Evolutionary conservation across 768 basidiomycete genomes (phyloP).

Genomic region (Pulveroboletus sp.): DNA sequence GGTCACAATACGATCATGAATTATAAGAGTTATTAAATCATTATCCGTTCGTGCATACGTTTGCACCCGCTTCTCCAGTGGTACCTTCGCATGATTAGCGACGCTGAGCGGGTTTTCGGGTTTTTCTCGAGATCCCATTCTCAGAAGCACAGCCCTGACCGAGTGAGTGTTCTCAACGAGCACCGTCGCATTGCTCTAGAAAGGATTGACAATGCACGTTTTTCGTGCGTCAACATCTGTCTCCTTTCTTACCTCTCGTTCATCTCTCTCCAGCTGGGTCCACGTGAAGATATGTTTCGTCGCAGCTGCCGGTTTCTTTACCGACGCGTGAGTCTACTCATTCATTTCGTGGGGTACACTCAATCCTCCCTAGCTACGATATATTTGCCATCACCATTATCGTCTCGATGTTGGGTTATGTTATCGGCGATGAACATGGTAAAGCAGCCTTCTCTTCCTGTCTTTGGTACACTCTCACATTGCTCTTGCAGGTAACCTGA

Average conservation of each 20-base stretch:
- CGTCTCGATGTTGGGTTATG: slow-evolving; percentile 77
- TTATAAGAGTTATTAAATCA: slow-evolving; percentile 11
- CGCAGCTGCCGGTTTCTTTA: slow-evolving; percentile 85
- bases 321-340: slow-evolving; percentile 55
- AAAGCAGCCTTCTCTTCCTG: not conserved
- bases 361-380: slow-evolving; percentile 48
- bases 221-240: slow-evolving; percentile 53
- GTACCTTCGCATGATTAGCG: slow-evolving; percentile 12
- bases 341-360: not conserved
- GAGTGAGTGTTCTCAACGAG: slow-evolving; percentile 46
- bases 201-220: slow-evolving; percentile 80
- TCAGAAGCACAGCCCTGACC: not conserved
- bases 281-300: slow-evolving; percentile 70
- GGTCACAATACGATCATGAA: slow-evolving; percentile 1
- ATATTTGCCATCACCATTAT: slow-evolving; percentile 88
- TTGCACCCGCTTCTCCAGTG: not conserved
- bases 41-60: not conserved
- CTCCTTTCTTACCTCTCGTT: not conserved
- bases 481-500: slow-evolving; percentile 28
- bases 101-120: slow-evolving; percentile 1
- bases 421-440: slow-evolving; percentile 47
- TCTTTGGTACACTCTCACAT: not conserved
- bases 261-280: slow-evolving; percentile 54
- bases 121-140: not conserved
- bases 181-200: slow-evolving; percentile 71